phyloP scores from a whole-genome alignment of 176 grass and related monocot species.

The Chloris gayana region DNA sequence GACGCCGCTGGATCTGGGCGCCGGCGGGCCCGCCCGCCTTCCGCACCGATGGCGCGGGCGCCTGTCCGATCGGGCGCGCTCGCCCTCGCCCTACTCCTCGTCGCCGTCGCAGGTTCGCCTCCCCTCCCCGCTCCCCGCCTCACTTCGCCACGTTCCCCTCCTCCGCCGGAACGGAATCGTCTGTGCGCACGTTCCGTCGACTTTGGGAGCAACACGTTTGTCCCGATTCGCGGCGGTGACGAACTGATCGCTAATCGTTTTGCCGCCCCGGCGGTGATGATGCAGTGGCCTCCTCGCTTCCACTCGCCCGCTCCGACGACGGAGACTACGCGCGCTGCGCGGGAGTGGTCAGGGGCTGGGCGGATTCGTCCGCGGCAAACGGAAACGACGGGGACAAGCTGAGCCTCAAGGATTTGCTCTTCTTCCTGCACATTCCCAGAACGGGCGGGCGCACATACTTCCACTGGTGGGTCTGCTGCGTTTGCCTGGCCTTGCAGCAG shows the following conservation, averaged over 20 bases:
- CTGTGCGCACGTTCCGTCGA: too few relatives aligned
- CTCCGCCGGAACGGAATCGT: background rate
- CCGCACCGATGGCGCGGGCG: constrained; percentile 46
- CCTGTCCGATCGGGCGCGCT: background rate
- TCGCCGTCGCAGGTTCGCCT: constrained; percentile 35
- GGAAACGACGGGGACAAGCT: constrained; percentile 52
- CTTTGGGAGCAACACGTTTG: background rate
- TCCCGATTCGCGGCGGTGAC: background rate
- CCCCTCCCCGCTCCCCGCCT: background rate
- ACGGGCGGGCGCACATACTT: constrained; percentile 93
- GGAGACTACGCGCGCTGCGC: constrained; percentile 61
- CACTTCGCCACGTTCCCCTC: background rate
- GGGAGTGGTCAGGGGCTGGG: constrained; percentile 71
- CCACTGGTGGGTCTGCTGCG: constrained; percentile 58
- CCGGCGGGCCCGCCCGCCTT: background rate
- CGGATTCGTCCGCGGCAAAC: constrained; percentile 39
- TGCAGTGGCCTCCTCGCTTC: constrained; percentile 37
- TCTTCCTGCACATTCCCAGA: constrained; percentile 94
- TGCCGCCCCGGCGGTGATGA: background rate
- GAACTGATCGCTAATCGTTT: background rate
- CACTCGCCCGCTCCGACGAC: background rate
- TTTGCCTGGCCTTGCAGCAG: background rate
- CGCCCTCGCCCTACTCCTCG: constrained; percentile 28
- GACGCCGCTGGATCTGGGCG: constrained; percentile 15
- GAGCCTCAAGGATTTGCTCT: constrained; percentile 83